Conservation (phyloP, 371 early-diverging fungal species). For the Circinella umbellata region DNA sequence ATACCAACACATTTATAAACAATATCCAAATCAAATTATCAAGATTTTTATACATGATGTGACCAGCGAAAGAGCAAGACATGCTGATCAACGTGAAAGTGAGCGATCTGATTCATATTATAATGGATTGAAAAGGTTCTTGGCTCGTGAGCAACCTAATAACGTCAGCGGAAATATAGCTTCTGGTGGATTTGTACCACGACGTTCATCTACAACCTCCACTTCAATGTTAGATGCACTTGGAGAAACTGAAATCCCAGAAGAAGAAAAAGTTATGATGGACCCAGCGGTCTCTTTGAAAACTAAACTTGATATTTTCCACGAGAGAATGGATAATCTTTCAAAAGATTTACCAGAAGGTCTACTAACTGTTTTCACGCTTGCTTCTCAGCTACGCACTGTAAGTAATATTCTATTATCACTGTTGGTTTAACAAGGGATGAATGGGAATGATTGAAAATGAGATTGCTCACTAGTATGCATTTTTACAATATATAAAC, state of each 20-base stretch:
- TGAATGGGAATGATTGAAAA: too few species aligned
- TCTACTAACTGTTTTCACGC: constrained; percentile 42
- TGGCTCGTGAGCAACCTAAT: constrained; percentile 27
- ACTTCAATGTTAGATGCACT: constrained; percentile 47
- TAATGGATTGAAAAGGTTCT: constrained; percentile 27
- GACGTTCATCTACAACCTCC: constrained; percentile 21
- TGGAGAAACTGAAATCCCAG: constrained; percentile 40
- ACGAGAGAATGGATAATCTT: constrained; percentile 41
- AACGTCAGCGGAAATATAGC: not conserved
- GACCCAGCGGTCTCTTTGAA: constrained; percentile 38
- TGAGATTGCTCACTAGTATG: not conserved
- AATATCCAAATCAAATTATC: constrained; percentile 57
- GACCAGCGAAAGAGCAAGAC: constrained; percentile 44
- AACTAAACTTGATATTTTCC: constrained; percentile 44
- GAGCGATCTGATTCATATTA: constrained; percentile 35
- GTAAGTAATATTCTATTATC: constrained; percentile 20
- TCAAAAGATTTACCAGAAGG: constrained; percentile 34
- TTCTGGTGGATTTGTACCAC: not conserved
- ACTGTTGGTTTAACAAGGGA: too few species aligned
- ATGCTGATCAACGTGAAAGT: constrained; percentile 32
- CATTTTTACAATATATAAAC: not conserved
- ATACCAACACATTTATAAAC: constrained; percentile 50
- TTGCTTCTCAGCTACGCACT: constrained; percentile 35
- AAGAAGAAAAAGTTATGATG: constrained; percentile 30
- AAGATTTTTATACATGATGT: constrained; percentile 75